Evolutionary conservation across 2,329 filamentous ascomycete genomes (phyloP).

Genomic region (Trichoderma gracile): DNA sequence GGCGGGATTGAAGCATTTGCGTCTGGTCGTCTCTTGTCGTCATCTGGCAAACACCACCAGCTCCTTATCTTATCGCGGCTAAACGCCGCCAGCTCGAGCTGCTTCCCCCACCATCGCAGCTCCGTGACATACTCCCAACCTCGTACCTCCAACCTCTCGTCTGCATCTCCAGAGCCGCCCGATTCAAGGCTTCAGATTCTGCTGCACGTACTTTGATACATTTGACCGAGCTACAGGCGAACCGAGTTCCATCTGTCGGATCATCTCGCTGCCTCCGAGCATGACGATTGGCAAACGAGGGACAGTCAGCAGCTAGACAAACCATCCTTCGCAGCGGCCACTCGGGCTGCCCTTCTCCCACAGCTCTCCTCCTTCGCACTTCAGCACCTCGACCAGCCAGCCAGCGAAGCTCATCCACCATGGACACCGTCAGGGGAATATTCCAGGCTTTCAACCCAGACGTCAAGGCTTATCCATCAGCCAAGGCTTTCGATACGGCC

Average conservation of each 20-base stretch:
- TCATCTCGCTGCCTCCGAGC: not conserved
- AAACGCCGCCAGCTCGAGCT: no score
- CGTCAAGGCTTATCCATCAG: conserved; percentile 30
- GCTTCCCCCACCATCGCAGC: no score
- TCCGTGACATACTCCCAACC: no score
- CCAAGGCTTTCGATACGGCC: conserved; percentile 44
- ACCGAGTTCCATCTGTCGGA: not conserved
- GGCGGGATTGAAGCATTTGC: no score
- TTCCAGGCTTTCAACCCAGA: conserved; percentile 45
- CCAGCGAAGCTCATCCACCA: conserved; percentile 29
- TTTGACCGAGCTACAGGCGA: not conserved
- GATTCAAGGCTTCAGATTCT: no score
- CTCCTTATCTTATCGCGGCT: no score
- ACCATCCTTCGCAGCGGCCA: not conserved
- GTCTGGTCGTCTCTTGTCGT: no score
- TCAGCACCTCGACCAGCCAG: not conserved
- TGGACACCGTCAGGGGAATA: conserved; percentile 37
- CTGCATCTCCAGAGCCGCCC: no score
- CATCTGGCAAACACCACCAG: no score
- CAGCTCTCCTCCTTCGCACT: not conserved
- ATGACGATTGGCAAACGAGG: conserved; percentile 18
- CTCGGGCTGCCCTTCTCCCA: not conserved
- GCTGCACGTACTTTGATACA: not conserved
- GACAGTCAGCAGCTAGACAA: not conserved
- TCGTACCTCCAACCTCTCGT: no score